Base-by-base conservation (phyloP, 768 basidiomycete genomes). In the Tylopilus plumbeoviolaceoides region DNA sequence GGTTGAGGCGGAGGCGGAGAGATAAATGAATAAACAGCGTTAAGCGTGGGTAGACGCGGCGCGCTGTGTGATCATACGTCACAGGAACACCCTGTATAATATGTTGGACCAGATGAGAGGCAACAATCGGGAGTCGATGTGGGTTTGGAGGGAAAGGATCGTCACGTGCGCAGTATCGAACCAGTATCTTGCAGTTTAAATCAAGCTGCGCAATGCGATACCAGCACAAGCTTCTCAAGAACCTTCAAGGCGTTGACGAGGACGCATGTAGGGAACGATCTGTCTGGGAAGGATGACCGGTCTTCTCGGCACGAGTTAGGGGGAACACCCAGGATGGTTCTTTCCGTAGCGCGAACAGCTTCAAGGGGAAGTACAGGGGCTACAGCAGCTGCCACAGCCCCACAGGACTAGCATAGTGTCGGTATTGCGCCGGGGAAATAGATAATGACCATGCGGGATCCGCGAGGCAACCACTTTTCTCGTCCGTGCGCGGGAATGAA, bases 401-500 rank as follows among this genome's bases (percentile, higher is more conserved):
- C 50, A 18, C 52, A 57, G 46, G 51, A 36, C 43, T 46, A 41
- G 25, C 7, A 27, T 14, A 42, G 31, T 45, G 59, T 63, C 64
- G 62, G 57, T 45, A 35, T 54, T 59, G 53, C 55, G 59, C 57
- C 55, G 38, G 25, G 38, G 31, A 36, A 23, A 33, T 30, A 63
- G 55, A 61, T 57, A 59, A 20, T 14, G 55, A 51, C 65, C 65
- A 67, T 61, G 65, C 63, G 58, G 55, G 54, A 48, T 59, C 63
- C 65, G 64, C 63, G 59, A 67, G 65, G 65, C 65, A 53, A 15
- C 48, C 31, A 42, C 20, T 35, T 50, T 23, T 55, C 48, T 49
- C 56, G 49, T 46, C 56, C 53, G 25, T 47, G 58, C 59, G 61
- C 65, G 66, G 65, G 66, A 66, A 68, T 63, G 63, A 66, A 63